These are phyloP conservation scores for Tolypocladium nubicola DNA, from an alignment of 2,329 filamentous ascomycete genomes.

Conservation along the genomic window DNA sequence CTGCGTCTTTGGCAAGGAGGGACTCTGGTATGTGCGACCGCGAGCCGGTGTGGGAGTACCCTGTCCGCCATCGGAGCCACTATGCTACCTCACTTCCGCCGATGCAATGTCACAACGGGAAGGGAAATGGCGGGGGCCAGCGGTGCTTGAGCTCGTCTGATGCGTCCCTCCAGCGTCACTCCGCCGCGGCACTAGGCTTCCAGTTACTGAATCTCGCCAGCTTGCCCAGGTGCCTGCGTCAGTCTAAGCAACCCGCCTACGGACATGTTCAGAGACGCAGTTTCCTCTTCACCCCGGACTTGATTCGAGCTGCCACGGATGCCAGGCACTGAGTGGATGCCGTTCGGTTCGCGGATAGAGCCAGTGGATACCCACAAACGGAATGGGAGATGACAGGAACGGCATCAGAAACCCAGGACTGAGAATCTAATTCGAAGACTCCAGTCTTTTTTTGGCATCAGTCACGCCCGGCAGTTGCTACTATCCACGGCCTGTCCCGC, in stretches of 20 bases:
- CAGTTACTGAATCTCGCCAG: background rate
- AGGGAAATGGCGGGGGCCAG: background rate
- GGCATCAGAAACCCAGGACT: background rate
- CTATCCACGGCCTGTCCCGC: background rate
- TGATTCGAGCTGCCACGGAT: background rate
- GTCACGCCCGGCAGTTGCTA: background rate
- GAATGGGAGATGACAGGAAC: background rate
- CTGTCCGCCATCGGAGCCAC: background rate
- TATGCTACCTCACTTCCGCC: background rate
- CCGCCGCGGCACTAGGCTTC: background rate
- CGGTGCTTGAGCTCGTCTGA: constrained; percentile 2
- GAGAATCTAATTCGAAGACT: background rate
- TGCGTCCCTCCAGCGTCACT: background rate
- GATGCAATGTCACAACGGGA: constrained; percentile 2
- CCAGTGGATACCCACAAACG: constrained; percentile 1
- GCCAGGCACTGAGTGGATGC: background rate
- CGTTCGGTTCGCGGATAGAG: background rate
- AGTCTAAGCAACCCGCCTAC: background rate
- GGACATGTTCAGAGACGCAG: background rate
- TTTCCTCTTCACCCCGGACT: background rate
- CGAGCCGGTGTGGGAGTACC: background rate
- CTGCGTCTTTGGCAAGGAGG: background rate
- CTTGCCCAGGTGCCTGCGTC: background rate
- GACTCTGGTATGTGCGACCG: constrained; percentile 1
- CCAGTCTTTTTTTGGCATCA: background rate